Conservation (phyloP, 2,329 filamentous ascomycete genomes). For the Septoria linicola region DNA sequence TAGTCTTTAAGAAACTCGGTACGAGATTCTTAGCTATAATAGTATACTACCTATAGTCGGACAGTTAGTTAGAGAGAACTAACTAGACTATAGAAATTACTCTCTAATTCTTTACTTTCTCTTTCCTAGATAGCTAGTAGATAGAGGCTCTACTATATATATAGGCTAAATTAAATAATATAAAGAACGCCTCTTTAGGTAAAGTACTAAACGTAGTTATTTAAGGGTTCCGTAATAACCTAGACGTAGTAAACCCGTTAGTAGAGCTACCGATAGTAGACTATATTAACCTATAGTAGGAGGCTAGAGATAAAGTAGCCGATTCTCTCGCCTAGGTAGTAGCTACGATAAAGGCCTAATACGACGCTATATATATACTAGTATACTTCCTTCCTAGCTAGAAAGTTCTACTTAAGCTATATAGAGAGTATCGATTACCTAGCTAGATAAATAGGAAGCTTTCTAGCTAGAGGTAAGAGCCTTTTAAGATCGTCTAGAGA, state of each 20-base stretch:
- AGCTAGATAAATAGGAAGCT: not conserved
- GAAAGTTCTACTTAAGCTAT: not conserved
- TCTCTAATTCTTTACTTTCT: not conserved
- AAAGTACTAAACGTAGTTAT: not conserved
- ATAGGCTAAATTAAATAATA: slow-evolving; percentile 1
- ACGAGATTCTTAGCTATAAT: not conserved
- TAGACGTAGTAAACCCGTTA: not conserved
- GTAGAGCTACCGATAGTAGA: not conserved
- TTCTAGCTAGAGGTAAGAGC: too few relatives aligned
- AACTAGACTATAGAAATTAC: slow-evolving; percentile 1
- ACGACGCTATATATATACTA: not conserved
- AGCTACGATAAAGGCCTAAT: too few relatives aligned
- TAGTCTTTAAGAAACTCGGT: too few relatives aligned
- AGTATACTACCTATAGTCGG: not conserved
- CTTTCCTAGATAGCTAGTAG: too few relatives aligned
- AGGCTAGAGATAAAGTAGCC: not conserved
- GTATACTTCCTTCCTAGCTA: not conserved
- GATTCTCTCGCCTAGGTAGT: not conserved
- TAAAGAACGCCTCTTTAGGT: too few relatives aligned
- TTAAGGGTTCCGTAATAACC: not conserved
- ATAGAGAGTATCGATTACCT: not conserved
- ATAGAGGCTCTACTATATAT: too few relatives aligned
- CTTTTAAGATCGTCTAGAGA: too few relatives aligned
- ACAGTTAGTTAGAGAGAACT: not conserved
- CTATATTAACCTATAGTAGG: not conserved